Evolutionary conservation across 2,329 filamentous ascomycete species (phyloP).

Genomic region (Aspergillus sp.): DNA sequence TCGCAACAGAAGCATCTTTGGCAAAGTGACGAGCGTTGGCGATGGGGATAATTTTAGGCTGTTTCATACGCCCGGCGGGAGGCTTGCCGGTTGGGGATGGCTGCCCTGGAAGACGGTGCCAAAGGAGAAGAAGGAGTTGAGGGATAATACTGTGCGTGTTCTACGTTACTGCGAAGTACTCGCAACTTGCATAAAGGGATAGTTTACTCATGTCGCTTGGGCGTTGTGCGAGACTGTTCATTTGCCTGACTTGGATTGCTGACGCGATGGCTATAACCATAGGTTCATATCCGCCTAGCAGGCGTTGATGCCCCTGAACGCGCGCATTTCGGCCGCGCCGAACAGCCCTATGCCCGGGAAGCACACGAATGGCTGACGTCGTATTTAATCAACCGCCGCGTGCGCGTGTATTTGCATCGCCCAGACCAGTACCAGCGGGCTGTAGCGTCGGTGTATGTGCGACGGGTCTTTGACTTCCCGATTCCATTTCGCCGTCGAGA

Average conservation of each 20-base stretch:
- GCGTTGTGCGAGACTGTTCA: background rate
- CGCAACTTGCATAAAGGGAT: background rate
- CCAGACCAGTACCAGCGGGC: constrained; percentile 91
- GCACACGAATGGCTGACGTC: constrained; percentile 76
- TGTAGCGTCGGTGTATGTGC: constrained; percentile 79
- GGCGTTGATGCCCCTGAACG: constrained; percentile 92
- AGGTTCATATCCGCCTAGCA: constrained; percentile 83
- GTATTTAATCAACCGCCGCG: constrained; percentile 69
- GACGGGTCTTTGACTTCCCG: constrained; percentile 48
- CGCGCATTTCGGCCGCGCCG: constrained; percentile 85
- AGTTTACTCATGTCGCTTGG: background rate
- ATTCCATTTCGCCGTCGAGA: constrained; percentile 63
- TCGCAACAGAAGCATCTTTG: constrained; percentile 73
- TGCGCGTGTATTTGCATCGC: constrained; percentile 79
- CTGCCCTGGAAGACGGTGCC: constrained; percentile 71
- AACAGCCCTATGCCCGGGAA: constrained; percentile 80
- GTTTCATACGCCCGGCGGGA: constrained; percentile 92
- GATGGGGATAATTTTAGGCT: constrained; percentile 96
- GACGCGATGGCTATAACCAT: background rate
- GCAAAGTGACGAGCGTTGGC: constrained; percentile 86
- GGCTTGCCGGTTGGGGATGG: constrained; percentile 89
- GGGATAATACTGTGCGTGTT: constrained; percentile 70
- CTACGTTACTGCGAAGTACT: background rate
- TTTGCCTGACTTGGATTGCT: background rate
- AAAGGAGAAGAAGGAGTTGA: constrained; percentile 65